Evolutionary conservation across 1,139 yeast genomes (phyloP), one percentile per base, ranked within the genome.

Genomic region (Pichia inconspicua): DNA sequence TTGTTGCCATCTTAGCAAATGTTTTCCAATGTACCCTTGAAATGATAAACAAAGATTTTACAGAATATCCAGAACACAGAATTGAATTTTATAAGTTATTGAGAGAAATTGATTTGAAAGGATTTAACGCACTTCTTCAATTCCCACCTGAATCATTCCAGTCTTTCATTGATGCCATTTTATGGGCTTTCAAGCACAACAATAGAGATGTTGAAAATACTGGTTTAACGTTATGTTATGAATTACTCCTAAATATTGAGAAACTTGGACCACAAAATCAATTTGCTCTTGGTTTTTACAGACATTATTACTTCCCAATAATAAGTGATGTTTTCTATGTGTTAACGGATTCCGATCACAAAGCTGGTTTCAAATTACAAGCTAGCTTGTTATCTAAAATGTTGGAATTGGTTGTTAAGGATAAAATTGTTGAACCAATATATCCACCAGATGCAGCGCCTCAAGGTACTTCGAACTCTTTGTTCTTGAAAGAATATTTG

Each of bases 171-270:
- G 92, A 88, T 67, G 95, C 97, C 1, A 90, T 96, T 44, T 74
- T 94, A 62, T 92, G 98, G 98, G 97, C 97, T 0, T 87, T 94
- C 66, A 92, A 92, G 68, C 98, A 92, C 66, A 94, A 90, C 61
- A 88, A 90, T 67, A 79, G 97, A 66, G 97, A 89, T 52, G 97
- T 92, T 48, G 97, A 92, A 67, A 90, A 85, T 53, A 84, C 84
- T 48, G 97, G 97, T 38, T 77, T 92, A 59, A 78, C 82, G 40
- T 75, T 90, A 55, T 86, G 94, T 39, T 72, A 84, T 52, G 97
- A 90, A 62, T 74, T 92, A 56, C 75, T 90, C 54, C 80, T 79
- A 58, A 92, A 92, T 65, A 90, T 86, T 55, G 95, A 90, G 55
- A 80, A 77, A 51, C 71, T 86, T 55, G 87, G 88, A 9, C 52